Conservation (phyloP, 2,329 filamentous ascomycete genomes). For the Fusarium robinianum region DNA sequence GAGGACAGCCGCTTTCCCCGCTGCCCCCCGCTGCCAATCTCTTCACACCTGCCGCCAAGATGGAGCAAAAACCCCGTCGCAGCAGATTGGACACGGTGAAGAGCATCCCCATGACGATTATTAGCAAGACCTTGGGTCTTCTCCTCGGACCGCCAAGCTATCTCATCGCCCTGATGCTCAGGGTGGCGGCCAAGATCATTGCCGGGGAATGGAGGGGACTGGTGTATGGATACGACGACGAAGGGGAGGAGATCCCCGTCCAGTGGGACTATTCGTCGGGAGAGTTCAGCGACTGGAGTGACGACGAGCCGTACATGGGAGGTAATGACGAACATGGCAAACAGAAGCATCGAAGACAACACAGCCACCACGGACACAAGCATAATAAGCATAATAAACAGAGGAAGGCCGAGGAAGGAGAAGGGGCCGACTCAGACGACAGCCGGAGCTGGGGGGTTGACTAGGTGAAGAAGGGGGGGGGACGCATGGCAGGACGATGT, state of each 20-base stretch:
- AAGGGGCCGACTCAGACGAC: constrained; percentile 29
- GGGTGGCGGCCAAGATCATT: constrained; percentile 77
- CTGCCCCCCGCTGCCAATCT: constrained; percentile 71
- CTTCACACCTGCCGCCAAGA: constrained; percentile 54
- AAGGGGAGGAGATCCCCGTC: constrained; percentile 59
- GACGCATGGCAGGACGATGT: neutral
- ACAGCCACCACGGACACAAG: constrained; percentile 4
- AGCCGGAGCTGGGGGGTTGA: constrained; percentile 36
- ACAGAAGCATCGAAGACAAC: constrained; percentile 14
- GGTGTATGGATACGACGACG: constrained; percentile 58
- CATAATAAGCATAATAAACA: neutral
- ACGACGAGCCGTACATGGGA: constrained; percentile 51
- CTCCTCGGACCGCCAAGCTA: constrained; percentile 80
- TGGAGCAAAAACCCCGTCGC: constrained; percentile 30
- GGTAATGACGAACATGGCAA: constrained; percentile 15
- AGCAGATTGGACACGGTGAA: constrained; percentile 33
- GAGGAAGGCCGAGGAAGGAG: constrained; percentile 8
- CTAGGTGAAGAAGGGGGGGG: constrained; percentile 9
- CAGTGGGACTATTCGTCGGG: constrained; percentile 67
- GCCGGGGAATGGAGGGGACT: constrained; percentile 66
- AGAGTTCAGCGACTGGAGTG: constrained; percentile 58
- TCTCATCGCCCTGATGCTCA: constrained; percentile 77
- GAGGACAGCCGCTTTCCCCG: constrained; percentile 62
- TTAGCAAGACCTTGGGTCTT: constrained; percentile 77
- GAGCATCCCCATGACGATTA: constrained; percentile 56